These are phyloP conservation scores for Clonostachys rosea DNA, from an alignment of 2,329 filamentous ascomycete species.

Conservation along the genomic window DNA sequence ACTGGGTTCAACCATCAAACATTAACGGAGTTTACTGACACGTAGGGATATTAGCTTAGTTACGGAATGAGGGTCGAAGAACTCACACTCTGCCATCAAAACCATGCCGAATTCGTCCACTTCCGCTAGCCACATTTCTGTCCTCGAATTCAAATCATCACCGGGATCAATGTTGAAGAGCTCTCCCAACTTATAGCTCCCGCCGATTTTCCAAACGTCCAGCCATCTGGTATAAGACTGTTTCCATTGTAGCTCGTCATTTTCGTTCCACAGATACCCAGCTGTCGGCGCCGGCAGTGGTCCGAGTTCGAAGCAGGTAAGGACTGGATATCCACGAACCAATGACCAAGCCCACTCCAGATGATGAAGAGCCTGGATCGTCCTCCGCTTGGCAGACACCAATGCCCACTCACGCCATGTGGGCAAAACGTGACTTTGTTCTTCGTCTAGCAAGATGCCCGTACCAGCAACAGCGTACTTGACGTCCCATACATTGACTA, in stretches of 20 bases:
- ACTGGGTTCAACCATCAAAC: too few species aligned
- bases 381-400: constrained; percentile 8
- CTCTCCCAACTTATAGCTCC: constrained; percentile 7
- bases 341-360: constrained; percentile 11
- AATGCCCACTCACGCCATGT: constrained; percentile 8
- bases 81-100: constrained; percentile 9
- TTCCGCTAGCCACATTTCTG: constrained; percentile 9
- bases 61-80: too few species aligned
- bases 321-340: constrained; percentile 6
- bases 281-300: constrained; percentile 8
- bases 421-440: constrained; percentile 3
- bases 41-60: too few species aligned
- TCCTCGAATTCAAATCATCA: constrained; percentile 1
- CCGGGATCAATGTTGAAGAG: constrained; percentile 6
- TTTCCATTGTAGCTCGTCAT: constrained; percentile 3
- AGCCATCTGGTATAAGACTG: constrained; percentile 5
- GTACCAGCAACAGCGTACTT: constrained; percentile 5
- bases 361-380: constrained; percentile 8
- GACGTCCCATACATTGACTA: constrained; percentile 8
- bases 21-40: too few species aligned
- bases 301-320: constrained; percentile 10
- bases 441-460: constrained; percentile 6
- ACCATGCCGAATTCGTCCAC: constrained; percentile 9
- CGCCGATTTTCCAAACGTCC: constrained; percentile 4
- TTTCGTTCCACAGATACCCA: constrained; percentile 5